Evolutionary conservation across 805 yeast species (phyloP).

Genomic region (Teunomyces funiuensis): DNA sequence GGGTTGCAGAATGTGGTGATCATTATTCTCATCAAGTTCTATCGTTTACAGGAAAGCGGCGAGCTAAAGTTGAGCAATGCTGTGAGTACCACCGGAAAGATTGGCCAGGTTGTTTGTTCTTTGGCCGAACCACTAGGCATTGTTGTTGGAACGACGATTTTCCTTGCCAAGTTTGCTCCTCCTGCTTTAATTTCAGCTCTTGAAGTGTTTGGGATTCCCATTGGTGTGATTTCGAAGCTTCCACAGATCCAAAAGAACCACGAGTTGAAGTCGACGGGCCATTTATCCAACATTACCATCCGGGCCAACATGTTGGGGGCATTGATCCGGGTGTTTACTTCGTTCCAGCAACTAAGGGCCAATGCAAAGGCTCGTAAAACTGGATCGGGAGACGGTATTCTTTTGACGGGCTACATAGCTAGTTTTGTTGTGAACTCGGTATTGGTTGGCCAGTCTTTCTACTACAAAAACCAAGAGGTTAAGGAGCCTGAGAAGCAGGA

Average conservation of each 20-base stretch:
- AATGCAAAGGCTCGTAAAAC: slow-evolving; percentile 16
- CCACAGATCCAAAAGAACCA: slow-evolving; percentile 41
- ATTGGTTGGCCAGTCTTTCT: slow-evolving; percentile 35
- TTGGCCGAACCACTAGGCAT: slow-evolving; percentile 27
- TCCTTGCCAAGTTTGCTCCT: slow-evolving; percentile 35
- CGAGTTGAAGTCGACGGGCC: slow-evolving; percentile 34
- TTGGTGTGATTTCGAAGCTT: slow-evolving; percentile 35
- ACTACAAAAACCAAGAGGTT: not conserved
- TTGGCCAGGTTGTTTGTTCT: slow-evolving; percentile 12
- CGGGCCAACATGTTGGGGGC: slow-evolving; percentile 43
- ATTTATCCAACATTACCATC: slow-evolving; percentile 38
- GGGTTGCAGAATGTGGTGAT: slow-evolving; percentile 41
- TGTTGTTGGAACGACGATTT: slow-evolving; percentile 26
- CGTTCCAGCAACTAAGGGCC: slow-evolving; percentile 29
- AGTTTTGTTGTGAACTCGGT: slow-evolving; percentile 34
- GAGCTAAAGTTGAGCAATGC: not conserved
- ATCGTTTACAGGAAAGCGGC: slow-evolving; percentile 19
- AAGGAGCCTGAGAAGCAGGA: slow-evolving; percentile 11
- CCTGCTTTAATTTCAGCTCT: slow-evolving; percentile 24
- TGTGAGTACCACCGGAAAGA: slow-evolving; percentile 2
- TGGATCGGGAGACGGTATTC: slow-evolving; percentile 26
- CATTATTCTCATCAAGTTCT: slow-evolving; percentile 35
- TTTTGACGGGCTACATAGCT: slow-evolving; percentile 40
- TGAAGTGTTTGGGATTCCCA: slow-evolving; percentile 39
- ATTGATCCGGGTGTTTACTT: slow-evolving; percentile 39